Base-by-base conservation (phyloP, 2,329 filamentous ascomycete species). In the Xylaria sp. region DNA sequence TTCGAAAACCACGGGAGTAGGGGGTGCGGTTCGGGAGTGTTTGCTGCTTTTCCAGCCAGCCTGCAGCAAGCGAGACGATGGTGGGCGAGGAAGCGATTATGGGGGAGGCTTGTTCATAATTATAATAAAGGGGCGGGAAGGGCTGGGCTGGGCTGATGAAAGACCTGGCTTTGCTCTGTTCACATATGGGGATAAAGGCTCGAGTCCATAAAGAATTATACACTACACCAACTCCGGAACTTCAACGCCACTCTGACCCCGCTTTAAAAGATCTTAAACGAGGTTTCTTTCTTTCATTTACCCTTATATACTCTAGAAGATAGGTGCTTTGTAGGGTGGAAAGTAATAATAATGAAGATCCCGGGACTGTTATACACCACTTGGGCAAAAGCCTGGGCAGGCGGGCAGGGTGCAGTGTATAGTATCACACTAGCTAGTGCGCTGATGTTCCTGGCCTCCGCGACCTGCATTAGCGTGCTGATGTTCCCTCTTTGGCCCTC, bases 381-480 rank as follows among this genome's bases (percentile, higher is more conserved):
- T 54, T 55, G 41, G 39, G 49, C 57, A 61, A 60, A 52, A 46
- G 64, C 52, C 31, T 48, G 62, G 64, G 60, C 70, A 68, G 68
- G 70, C 48, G 62, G 64, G 60, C 70, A 68, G 68, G 70, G 64
- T 41, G 62, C 31, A 25, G 56, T 10, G 52, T 33, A 33, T 31
- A 33, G 28, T 9, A 36, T 20, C 15, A n/a, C 65, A 68, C 67
- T 70, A 70, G 70, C 67, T 70, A 70, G 70, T 65, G 58, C 58
- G 65, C 58, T 66, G 55, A 68, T 70, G 62, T 66, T 61, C 64
- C 62, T 61, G 31, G 54, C 51, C 62, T 71, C 67, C 60, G 62
- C 41, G 49, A 62, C 58, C 66, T 56, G 68, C 68, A 68, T 70
- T 70, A 70, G 68, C 55, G 66, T 70, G 58, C 54, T 66, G 48